Evolutionary conservation across 805 yeast species (phyloP).

Genomic region (Kluyveromyces starmeri): DNA sequence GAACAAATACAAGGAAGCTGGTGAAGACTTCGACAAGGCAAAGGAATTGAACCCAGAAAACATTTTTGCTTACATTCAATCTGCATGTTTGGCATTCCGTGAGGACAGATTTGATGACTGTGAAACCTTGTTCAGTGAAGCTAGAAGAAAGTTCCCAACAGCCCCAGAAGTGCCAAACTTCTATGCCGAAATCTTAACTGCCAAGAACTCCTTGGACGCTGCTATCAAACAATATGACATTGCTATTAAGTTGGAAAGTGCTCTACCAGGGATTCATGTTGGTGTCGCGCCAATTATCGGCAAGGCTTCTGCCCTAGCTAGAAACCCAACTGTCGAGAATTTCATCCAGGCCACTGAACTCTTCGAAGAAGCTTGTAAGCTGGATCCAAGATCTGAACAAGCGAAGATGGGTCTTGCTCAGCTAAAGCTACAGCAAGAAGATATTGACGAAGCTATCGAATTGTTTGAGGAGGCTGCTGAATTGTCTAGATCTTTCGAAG

Average conservation of each 20-base stretch:
- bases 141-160: constrained; percentile 69
- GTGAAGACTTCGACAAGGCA: constrained; percentile 65
- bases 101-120: constrained; percentile 46
- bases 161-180: constrained; percentile 90
- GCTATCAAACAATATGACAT: constrained; percentile 81
- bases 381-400: constrained; percentile 83
- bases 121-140: constrained; percentile 57
- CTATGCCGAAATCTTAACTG: constrained; percentile 88
- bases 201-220: constrained; percentile 58
- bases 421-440: constrained; percentile 73
- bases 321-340: constrained; percentile 37
- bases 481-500: constrained; percentile 76
- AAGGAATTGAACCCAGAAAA: constrained; percentile 65
- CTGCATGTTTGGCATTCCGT: constrained; percentile 87
- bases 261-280: constrained; percentile 57
- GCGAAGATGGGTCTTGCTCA: constrained; percentile 91
- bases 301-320: constrained; percentile 68
- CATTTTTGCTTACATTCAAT: constrained; percentile 80
- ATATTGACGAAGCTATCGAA: constrained; percentile 70
- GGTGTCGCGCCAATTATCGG: constrained; percentile 87
- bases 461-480: constrained; percentile 77
- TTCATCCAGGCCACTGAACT: constrained; percentile 53
- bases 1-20: constrained; percentile 65
- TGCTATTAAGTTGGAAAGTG: constrained; percentile 75
- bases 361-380: constrained; percentile 64